Percentiles rank a stretch among this genome's conserved stretches.
Conservation (phyloP, 1,139 yeast species). For the Schwanniomyces etchellsii region DNA sequence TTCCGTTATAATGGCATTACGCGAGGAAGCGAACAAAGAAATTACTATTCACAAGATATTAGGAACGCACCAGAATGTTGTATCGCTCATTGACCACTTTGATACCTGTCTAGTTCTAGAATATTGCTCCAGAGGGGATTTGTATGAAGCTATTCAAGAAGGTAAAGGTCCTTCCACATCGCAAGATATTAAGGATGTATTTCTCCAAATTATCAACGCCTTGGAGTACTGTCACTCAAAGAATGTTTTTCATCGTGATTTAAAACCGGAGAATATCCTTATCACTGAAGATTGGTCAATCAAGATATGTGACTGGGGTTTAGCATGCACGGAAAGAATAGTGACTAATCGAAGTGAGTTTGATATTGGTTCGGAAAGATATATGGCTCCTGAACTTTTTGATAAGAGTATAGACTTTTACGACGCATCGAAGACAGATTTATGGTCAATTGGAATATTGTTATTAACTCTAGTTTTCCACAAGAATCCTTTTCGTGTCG, state of each 20-base stretch:
- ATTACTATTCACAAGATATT: constrained; percentile 66
- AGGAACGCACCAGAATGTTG: constrained; percentile 62
- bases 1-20: constrained; percentile 30
- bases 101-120: constrained; percentile 80
- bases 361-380: constrained; percentile 90
- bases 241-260: constrained; percentile 79
- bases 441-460: constrained; percentile 91
- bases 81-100: constrained; percentile 67
- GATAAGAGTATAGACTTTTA: constrained; percentile 58
- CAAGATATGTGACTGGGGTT: constrained; percentile 88
- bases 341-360: constrained; percentile 58
- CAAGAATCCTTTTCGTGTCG: constrained; percentile 83
- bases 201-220: constrained; percentile 72
- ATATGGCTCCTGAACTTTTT: constrained; percentile 95
- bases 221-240: constrained; percentile 69
- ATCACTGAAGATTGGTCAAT: constrained; percentile 76
- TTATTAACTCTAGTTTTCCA: constrained; percentile 82
- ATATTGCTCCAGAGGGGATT: constrained; percentile 86
- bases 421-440: constrained; percentile 82
- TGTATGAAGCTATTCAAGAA: constrained; percentile 85
- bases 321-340: constrained; percentile 63
- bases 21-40: constrained; percentile 73
- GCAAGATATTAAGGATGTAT: constrained; percentile 67
- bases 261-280: constrained; percentile 85
- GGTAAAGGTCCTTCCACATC: constrained; percentile 79